A percentile compares a stretch with the other conserved stretches of the same genome.
Evolutionary conservation across 2,329 filamentous ascomycete genomes (phyloP).

Genomic region (Diaporthe amygdali): DNA sequence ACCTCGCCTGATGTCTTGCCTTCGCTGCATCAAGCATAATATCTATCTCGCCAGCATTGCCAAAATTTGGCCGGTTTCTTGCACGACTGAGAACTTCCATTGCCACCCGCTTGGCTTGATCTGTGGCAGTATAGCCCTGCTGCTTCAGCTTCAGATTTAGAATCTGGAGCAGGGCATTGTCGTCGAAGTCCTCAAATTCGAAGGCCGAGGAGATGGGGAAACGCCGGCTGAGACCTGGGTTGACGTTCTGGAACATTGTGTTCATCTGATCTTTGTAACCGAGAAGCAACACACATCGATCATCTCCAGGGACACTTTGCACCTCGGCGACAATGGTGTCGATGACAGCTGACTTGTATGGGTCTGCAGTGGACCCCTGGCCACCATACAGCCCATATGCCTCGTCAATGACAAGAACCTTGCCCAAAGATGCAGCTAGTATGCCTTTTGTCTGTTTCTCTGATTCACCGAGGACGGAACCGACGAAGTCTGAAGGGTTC

Average conservation of each 20-base stretch:
- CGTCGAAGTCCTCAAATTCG: conserved; percentile 70
- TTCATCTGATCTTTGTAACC: conserved; percentile 75
- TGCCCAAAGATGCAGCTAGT: conserved; percentile 68
- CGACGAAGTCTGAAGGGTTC: conserved; percentile 77
- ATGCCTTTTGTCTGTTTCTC: conserved; percentile 77
- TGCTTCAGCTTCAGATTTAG: conserved; percentile 66
- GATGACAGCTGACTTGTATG: conserved; percentile 68
- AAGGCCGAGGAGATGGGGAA: conserved; percentile 71
- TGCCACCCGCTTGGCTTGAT: conserved; percentile 56
- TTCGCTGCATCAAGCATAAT: conserved; percentile 68
- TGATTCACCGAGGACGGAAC: conserved; percentile 65
- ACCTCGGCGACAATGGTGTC: conserved; percentile 79
- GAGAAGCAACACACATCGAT: conserved; percentile 73
- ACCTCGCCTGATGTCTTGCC: conserved; percentile 36
- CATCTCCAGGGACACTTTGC: conserved; percentile 71
- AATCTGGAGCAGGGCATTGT: conserved; percentile 63
- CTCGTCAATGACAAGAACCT: conserved; percentile 82
- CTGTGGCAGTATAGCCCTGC: conserved; percentile 57
- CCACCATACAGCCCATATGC: conserved; percentile 69
- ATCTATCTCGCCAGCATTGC: conserved; percentile 78
- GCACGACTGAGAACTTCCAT: conserved; percentile 65
- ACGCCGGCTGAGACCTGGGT: conserved; percentile 70
- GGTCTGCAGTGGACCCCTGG: conserved; percentile 35
- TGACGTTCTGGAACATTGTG: conserved; percentile 75
- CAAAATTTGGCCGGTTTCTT: conserved; percentile 69